These are phyloP conservation scores for Aspergillus sp. DNA, from an alignment of 2,329 filamentous ascomycete genomes.

Conservation along the genomic window DNA sequence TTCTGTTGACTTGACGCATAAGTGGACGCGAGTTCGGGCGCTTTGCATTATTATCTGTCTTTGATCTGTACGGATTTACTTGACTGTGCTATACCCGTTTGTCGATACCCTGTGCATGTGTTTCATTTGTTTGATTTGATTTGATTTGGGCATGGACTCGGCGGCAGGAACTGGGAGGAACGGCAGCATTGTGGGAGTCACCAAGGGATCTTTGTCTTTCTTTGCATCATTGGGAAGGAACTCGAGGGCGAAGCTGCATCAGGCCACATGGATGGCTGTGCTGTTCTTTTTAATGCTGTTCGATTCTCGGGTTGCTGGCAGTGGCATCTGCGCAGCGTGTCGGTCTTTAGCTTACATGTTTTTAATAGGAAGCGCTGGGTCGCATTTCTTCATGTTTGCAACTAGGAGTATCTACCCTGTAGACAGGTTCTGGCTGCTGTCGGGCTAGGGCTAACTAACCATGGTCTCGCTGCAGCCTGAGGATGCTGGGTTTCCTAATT, in stretches of 20 bases:
- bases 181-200: slow-evolving; percentile 14
- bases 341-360: too few species aligned
- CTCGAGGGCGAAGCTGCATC: too few species aligned
- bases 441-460: too few species aligned
- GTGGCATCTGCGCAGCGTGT: too few species aligned
- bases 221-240: slow-evolving; percentile 14
- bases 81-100: slow-evolving; percentile 10
- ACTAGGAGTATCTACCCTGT: too few species aligned
- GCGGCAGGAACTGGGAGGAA: slow-evolving; percentile 9
- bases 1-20: slow-evolving; percentile 3
- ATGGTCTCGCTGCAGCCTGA: too few species aligned
- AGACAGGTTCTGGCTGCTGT: too few species aligned
- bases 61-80: slow-evolving; percentile 8
- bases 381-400: too few species aligned
- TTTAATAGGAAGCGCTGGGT: too few species aligned
- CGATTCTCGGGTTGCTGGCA: too few species aligned
- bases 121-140: slow-evolving; percentile 7
- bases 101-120: slow-evolving; percentile 17
- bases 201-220: slow-evolving; percentile 4
- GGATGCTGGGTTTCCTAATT: too few species aligned
- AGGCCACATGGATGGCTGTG: slow-evolving; percentile 11
- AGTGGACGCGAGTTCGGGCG: slow-evolving; percentile 5
- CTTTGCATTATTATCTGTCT: slow-evolving; percentile 6
- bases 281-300: too few species aligned
- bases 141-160: slow-evolving; percentile 1